Base-by-base conservation (phyloP, 768 basidiomycete genomes). In the Terana coerulea region DNA sequence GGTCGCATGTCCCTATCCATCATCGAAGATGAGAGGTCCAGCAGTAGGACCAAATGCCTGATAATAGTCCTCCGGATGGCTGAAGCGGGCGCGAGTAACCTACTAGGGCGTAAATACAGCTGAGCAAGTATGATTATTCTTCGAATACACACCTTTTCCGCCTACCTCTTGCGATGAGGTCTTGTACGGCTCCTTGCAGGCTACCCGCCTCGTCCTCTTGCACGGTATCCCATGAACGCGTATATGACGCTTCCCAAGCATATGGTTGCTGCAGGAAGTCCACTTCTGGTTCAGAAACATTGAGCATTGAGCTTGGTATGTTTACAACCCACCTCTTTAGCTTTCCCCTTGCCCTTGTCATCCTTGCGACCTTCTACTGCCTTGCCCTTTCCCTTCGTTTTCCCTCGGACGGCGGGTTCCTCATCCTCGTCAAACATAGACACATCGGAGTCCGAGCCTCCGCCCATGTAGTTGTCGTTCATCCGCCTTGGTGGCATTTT, bases 1-100 rank as follows among this genome's bases (percentile, higher is more conserved):
- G 95, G 93, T 5, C 95, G 81, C 85, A 95, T 91, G 70, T 99
- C 97, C 25, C 94, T 83, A 68, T 98, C 97, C 70, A 83, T 79
- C 93, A 98, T 98, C 0, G 93, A 83, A 1, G 81, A 70, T 0
- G 94, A 97, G 2, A 98, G 75, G 67, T 99, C 97, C 11, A 99
- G 74, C n/a, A 98, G 69, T 15, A 99, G 79, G 51, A 97, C 78
- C 39, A 98, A 79, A 67, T 99, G 97, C 24, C 97, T 88, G 56
- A 99, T 98, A 64, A 99, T 98, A 31, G 93, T 91, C 10, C 97
- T 80, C 25, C 97, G 86, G 48, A 98, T 86, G 17, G 97, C 91
- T 11, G 83, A 77, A 9, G 88, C 80, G n/a, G 91, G 90, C 1
- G 83, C 86, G 22, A 91, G 75, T 7, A 94, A 72, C 61, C 91